These are phyloP conservation scores for Coemansia umbellata DNA, from an alignment of 192 early-diverging fungal genomes.

Conservation along the genomic window DNA sequence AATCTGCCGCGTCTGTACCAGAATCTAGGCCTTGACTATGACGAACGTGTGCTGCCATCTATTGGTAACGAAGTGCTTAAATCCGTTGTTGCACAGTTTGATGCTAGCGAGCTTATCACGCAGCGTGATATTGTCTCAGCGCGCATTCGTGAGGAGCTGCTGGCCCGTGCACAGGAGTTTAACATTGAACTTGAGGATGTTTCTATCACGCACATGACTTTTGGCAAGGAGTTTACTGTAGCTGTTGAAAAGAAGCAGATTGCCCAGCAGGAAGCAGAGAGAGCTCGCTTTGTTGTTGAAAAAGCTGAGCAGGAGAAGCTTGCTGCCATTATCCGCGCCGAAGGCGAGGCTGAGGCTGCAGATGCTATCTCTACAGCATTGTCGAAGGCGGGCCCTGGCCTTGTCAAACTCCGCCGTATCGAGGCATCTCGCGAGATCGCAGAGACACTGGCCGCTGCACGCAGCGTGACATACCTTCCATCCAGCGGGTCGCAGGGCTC, in stretches of 20 bases:
- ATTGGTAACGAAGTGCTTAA: slow-evolving; percentile 99
- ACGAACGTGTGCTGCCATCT: slow-evolving; percentile 93
- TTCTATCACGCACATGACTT: slow-evolving; percentile 98
- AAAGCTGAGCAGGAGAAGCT: slow-evolving; percentile 98
- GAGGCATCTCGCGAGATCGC: slow-evolving; percentile 98
- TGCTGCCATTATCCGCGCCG: slow-evolving; percentile 94
- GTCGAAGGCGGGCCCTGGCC: slow-evolving; percentile 86
- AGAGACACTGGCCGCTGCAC: slow-evolving; percentile 69
- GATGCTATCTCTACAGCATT: slow-evolving; percentile 86
- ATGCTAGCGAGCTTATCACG: slow-evolving; percentile 95
- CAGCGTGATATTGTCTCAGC: slow-evolving; percentile 94
- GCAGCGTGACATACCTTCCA: slow-evolving; percentile 93
- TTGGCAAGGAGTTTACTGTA: slow-evolving; percentile 97
- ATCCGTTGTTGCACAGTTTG: slow-evolving; percentile 96
- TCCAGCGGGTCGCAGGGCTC: slow-evolving; percentile 42
- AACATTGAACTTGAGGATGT: slow-evolving; percentile 96
- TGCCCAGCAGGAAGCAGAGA: slow-evolving; percentile 99
- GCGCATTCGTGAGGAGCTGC: slow-evolving; percentile 88
- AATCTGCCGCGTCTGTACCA: slow-evolving; percentile 83
- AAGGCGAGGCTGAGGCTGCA: slow-evolving; percentile 94
- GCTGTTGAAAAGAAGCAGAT: slow-evolving; percentile 99
- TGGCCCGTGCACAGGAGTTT: slow-evolving; percentile 91
- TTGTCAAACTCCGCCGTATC: slow-evolving; percentile 94
- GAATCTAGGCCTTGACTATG: slow-evolving; percentile 90
- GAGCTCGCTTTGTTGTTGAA: slow-evolving; percentile 97